These are phyloP conservation scores for Salvia splendens DNA, from an alignment of 257 asterid genomes.

Conservation along the genomic window DNA sequence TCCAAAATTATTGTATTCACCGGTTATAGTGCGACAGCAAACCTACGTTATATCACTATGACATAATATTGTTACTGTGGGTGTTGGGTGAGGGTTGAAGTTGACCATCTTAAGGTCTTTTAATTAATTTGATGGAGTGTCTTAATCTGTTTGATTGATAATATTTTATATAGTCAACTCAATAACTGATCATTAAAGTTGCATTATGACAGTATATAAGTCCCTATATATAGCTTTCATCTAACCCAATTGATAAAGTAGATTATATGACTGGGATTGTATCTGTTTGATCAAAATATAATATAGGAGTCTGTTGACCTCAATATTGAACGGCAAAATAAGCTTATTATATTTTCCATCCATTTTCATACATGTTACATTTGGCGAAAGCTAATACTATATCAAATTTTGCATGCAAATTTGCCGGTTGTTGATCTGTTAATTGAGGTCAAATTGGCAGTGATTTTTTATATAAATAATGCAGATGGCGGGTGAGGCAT, in stretches of 20 bases:
- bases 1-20: conserved; percentile 19
- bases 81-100: background rate
- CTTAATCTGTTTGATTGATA: background rate
- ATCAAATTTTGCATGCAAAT: background rate
- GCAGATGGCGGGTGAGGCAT: background rate
- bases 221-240: background rate
- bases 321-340: too few relatives aligned
- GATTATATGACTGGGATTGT: conserved; percentile 1
- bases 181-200: background rate
- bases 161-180: conserved; percentile 17
- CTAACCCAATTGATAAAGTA: conserved; percentile 19
- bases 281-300: background rate
- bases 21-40: conserved; percentile 24
- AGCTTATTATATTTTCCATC: too few relatives aligned
- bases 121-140: background rate
- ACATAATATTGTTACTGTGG: background rate
- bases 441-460: conserved; percentile 28
- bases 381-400: background rate
- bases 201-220: background rate
- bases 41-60: conserved; percentile 1
- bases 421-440: conserved; percentile 29
- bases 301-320: too few relatives aligned
- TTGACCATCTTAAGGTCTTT: conserved; percentile 22
- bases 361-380: background rate
- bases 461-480: conserved; percentile 7